These are phyloP conservation scores for Pycnococcus provasolii DNA, from an alignment of 139 green algal genomes.

Conservation along the genomic window DNA sequence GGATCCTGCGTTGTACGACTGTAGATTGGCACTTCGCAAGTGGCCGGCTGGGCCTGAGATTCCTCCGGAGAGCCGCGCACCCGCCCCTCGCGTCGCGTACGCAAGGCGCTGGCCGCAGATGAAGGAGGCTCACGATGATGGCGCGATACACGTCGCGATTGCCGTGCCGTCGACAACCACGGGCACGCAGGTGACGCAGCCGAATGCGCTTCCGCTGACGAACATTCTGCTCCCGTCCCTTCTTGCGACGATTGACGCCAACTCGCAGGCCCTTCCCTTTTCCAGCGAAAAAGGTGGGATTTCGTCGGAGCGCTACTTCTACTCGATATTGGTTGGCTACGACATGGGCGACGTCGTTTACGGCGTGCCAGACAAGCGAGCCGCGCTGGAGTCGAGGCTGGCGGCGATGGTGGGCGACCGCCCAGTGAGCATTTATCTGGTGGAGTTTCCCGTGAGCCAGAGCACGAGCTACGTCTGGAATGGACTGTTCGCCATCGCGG, in stretches of 20 bases:
- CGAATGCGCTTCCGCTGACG: background rate
- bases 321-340: background rate
- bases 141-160: background rate
- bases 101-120: too few species aligned
- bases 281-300: background rate
- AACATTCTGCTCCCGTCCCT: slow-evolving; percentile 13
- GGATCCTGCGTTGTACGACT: too few species aligned
- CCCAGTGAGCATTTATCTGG: background rate
- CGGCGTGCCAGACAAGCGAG: background rate
- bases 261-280: background rate
- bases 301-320: background rate
- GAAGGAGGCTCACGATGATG: too few species aligned
- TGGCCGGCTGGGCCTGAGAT: too few species aligned
- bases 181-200: slow-evolving; percentile 3
- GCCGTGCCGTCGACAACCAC: slow-evolving; percentile 1
- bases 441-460: background rate
- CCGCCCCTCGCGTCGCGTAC: too few species aligned
- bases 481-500: slow-evolving; percentile 8
- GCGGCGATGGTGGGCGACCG: slow-evolving; percentile 2
- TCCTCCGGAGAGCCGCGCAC: too few species aligned
- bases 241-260: background rate
- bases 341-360: slow-evolving; percentile 5
- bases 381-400: background rate
- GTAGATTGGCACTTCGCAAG: too few species aligned
- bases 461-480: slow-evolving; percentile 20